phyloP scores from a whole-genome alignment of 768 basidiomycete genomes.

The Hortiboletus flavorubellus region DNA sequence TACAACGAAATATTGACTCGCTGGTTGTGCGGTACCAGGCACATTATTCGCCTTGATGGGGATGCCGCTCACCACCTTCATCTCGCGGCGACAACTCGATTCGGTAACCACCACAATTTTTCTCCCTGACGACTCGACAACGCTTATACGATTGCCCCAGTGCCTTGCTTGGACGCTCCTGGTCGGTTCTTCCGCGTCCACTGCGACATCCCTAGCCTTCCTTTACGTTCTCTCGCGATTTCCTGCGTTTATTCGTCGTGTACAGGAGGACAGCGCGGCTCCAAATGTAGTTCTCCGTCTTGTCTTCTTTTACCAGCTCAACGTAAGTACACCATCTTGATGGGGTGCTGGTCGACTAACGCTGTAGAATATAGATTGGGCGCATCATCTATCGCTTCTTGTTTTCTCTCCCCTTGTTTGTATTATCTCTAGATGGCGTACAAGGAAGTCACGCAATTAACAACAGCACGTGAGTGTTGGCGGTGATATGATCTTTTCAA shows the following conservation, averaged over 20 bases:
- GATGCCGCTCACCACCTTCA: conserved; percentile 66
- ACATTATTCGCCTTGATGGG: conserved; percentile 63
- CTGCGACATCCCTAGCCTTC: conserved; percentile 64
- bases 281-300: conserved; percentile 73
- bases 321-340: conserved; percentile 46
- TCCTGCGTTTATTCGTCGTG: conserved; percentile 64
- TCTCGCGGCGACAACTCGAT: conserved; percentile 56
- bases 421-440: conserved; percentile 65
- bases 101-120: conserved; percentile 37
- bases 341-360: not conserved
- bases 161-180: conserved; percentile 75
- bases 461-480: conserved; percentile 48
- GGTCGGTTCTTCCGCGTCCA: conserved; percentile 63
- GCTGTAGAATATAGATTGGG: conserved; percentile 42
- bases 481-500: not conserved
- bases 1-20: conserved; percentile 1
- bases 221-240: conserved; percentile 70
- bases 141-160: conserved; percentile 35
- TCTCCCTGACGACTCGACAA: not conserved
- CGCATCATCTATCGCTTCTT: conserved; percentile 75
- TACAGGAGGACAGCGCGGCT: conserved; percentile 71
- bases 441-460: conserved; percentile 48
- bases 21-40: conserved; percentile 38
- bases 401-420: conserved; percentile 65
- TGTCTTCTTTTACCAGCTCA: conserved; percentile 71